These are phyloP conservation scores for Saccharum spontaneum DNA, from an alignment of 176 grass and related monocot genomes.

Conservation along the genomic window DNA sequence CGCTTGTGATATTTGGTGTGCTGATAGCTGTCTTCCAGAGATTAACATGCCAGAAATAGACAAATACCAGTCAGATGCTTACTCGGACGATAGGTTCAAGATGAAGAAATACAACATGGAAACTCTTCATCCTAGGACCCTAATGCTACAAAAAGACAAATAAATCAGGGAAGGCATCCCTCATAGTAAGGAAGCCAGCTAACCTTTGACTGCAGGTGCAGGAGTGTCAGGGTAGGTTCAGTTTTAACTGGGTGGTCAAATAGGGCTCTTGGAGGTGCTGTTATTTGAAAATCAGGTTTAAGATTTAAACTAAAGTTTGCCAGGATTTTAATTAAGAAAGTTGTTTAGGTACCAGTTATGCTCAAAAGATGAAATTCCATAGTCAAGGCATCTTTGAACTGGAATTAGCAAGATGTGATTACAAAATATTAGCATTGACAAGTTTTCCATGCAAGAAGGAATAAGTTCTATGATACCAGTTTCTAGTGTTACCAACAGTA, in stretches of 20 bases:
- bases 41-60: conserved; percentile 48
- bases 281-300: neutral
- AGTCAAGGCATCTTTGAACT: neutral
- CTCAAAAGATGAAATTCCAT: neutral
- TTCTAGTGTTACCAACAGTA: neutral
- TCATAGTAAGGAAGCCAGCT: neutral
- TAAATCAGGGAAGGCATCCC: neutral
- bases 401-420: conserved; percentile 9
- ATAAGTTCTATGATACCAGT: neutral
- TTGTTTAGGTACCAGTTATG: neutral
- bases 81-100: neutral
- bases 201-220: neutral
- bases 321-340: neutral
- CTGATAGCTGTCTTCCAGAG: conserved; percentile 86
- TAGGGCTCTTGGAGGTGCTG: neutral
- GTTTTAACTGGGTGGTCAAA: neutral
- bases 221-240: neutral
- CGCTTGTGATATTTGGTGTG: conserved; percentile 99
- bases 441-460: neutral
- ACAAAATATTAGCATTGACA: conserved; percentile 11
- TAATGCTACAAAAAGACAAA: neutral
- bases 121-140: neutral
- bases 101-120: neutral
- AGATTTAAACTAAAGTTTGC: neutral
- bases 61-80: conserved; percentile 38